These are phyloP conservation scores for Podila minutissima DNA, from an alignment of 192 early-diverging fungal species.

Conservation along the genomic window DNA sequence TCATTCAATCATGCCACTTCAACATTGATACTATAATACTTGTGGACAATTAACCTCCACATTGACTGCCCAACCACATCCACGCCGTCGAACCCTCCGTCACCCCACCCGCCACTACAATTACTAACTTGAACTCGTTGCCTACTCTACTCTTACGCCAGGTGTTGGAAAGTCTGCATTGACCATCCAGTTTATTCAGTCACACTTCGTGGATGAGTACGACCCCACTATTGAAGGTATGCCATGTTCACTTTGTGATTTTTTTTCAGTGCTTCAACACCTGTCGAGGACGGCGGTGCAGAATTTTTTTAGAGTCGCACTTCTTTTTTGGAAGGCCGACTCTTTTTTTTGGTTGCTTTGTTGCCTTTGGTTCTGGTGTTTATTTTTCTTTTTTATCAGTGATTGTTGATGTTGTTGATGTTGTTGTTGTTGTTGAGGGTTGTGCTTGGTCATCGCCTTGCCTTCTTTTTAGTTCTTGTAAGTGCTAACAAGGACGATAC, in stretches of 20 bases:
- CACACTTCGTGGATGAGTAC: conserved; percentile 90
- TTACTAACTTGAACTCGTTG: background rate
- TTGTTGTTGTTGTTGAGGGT: background rate
- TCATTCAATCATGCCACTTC: background rate
- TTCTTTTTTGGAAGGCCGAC: background rate
- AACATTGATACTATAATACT: background rate
- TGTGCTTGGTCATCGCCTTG: too few species aligned
- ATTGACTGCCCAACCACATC: background rate
- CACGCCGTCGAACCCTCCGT: too few species aligned
- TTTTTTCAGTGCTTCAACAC: too few species aligned
- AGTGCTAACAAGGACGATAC: too few species aligned
- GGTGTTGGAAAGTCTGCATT: conserved; percentile 85
- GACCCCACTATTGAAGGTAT: conserved; percentile 96
- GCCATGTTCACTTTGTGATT: background rate
- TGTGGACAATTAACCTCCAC: background rate
- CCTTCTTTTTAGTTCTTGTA: too few species aligned
- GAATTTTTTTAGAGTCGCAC: too few species aligned
- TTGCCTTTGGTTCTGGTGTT: background rate
- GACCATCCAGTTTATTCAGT: conserved; percentile 85
- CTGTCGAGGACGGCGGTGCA: too few species aligned
- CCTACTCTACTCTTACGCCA: conserved; percentile 2
- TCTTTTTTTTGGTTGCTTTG: background rate
- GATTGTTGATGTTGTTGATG: background rate
- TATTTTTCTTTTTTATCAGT: background rate
- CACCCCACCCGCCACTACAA: background rate